These are phyloP conservation scores for Coemansia asiatica DNA, from an alignment of 192 early-diverging fungal genomes.

Conservation along the genomic window DNA sequence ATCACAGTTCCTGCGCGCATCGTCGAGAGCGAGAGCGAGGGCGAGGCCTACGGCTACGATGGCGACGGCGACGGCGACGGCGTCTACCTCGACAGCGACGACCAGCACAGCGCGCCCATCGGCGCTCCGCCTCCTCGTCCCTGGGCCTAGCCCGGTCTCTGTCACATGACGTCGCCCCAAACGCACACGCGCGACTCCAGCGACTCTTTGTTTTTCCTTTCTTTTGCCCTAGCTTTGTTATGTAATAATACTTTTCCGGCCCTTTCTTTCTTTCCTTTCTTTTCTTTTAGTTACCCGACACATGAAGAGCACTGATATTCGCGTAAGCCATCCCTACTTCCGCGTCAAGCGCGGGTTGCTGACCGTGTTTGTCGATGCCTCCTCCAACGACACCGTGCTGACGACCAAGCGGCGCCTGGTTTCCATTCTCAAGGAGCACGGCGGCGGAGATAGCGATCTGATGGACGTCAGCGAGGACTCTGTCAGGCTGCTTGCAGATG, in stretches of 20 bases:
- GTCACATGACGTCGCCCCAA: constrained; percentile 7
- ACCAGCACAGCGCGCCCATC: background rate
- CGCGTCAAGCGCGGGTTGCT: constrained; percentile 41
- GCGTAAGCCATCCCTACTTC: constrained; percentile 30
- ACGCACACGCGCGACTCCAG: background rate
- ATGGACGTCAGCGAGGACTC: constrained; percentile 3
- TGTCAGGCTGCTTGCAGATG: constrained; percentile 23
- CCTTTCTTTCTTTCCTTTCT: background rate
- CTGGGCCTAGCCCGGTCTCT: background rate
- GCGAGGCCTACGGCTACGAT: constrained; percentile 30
- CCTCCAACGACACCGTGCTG: constrained; percentile 12
- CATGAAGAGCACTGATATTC: constrained; percentile 14
- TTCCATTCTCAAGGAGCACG: constrained; percentile 28
- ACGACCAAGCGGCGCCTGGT: constrained; percentile 25
- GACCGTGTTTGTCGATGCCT: constrained; percentile 36
- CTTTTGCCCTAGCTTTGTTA: background rate
- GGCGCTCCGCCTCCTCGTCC: background rate
- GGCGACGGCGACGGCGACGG: constrained; percentile 23
- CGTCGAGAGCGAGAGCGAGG: constrained; percentile 37
- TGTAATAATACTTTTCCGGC: background rate
- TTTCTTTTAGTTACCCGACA: no score
- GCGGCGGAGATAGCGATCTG: constrained; percentile 18
- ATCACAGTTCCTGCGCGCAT: constrained; percentile 41
- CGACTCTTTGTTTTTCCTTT: no score
- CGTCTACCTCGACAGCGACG: constrained; percentile 26